Evolutionary conservation across 1,284 basidiomycete genomes (phyloP).

Genomic region (Termitomyces sp.): DNA sequence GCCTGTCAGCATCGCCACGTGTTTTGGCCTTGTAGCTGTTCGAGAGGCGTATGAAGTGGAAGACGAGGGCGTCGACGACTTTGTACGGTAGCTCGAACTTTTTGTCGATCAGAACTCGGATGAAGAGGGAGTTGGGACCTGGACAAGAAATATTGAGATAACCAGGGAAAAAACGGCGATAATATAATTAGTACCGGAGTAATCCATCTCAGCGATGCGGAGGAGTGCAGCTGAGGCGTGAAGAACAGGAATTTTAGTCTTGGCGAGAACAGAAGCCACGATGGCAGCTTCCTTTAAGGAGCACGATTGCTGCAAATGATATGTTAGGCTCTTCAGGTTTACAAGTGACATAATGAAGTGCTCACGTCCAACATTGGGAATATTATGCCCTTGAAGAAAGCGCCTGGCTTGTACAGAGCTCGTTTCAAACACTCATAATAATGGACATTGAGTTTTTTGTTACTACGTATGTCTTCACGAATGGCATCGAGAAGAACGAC

Average conservation of each 20-base stretch:
- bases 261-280: constrained; percentile 86
- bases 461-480: constrained; percentile 83
- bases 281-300: constrained; percentile 96
- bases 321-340: not conserved
- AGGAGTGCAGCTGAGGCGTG: constrained; percentile 96
- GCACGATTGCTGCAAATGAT: constrained; percentile 54
- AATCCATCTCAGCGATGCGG: constrained; percentile 95
- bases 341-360: constrained; percentile 10
- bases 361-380: constrained; percentile 92
- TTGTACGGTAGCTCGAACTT: constrained; percentile 99
- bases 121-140: constrained; percentile 96
- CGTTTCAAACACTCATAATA: constrained; percentile 93
- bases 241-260: constrained; percentile 90
- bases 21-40: constrained; percentile 78
- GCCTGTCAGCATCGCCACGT: constrained; percentile 63
- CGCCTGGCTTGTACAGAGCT: constrained; percentile 92
- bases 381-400: constrained; percentile 98
- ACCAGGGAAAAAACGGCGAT: not conserved
- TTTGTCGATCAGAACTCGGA: constrained; percentile 95
- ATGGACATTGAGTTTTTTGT: constrained; percentile 88
- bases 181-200: constrained; percentile 55
- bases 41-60: constrained; percentile 95
- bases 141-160: not conserved
- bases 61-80: constrained; percentile 95
- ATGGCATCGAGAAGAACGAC: constrained; percentile 91